Conservation (phyloP, 2,329 filamentous ascomycete genomes). For the Sarocladiaceae sp. region DNA sequence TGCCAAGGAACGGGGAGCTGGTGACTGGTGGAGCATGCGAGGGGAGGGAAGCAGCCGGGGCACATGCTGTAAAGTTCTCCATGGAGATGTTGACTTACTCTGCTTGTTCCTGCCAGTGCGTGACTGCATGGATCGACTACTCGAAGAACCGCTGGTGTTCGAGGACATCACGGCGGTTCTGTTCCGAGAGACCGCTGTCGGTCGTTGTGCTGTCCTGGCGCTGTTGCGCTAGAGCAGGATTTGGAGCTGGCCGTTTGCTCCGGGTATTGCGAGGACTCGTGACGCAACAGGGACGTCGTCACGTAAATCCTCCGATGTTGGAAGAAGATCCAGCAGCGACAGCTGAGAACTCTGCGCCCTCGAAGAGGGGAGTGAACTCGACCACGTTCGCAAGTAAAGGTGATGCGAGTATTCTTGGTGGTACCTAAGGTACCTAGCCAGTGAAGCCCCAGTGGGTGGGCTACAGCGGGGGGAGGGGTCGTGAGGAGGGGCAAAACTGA, state of each 20-base stretch:
- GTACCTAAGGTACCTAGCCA: too few species aligned
- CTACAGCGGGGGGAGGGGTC: constrained; percentile 4
- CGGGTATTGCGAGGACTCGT: neutral
- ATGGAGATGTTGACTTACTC: constrained; percentile 52
- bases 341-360: constrained; percentile 1
- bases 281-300: neutral
- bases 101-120: constrained; percentile 73
- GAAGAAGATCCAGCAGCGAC: constrained; percentile 1
- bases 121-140: constrained; percentile 59
- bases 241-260: constrained; percentile 1
- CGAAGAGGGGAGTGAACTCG: too few species aligned
- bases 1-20: too few species aligned
- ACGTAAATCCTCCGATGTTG: neutral
- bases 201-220: too few species aligned
- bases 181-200: too few species aligned
- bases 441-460: constrained; percentile 2
- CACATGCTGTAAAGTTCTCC: neutral
- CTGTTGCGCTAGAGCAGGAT: too few species aligned
- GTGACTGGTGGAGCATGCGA: too few species aligned
- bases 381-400: too few species aligned
- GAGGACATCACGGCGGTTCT: constrained; percentile 26
- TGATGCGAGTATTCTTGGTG: too few species aligned
- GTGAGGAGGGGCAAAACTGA: constrained; percentile 5
- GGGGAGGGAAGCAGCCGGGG: too few species aligned
- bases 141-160: constrained; percentile 28